phyloP scores from a whole-genome alignment of 148 eudicot species.

The Rheum nobile region DNA sequence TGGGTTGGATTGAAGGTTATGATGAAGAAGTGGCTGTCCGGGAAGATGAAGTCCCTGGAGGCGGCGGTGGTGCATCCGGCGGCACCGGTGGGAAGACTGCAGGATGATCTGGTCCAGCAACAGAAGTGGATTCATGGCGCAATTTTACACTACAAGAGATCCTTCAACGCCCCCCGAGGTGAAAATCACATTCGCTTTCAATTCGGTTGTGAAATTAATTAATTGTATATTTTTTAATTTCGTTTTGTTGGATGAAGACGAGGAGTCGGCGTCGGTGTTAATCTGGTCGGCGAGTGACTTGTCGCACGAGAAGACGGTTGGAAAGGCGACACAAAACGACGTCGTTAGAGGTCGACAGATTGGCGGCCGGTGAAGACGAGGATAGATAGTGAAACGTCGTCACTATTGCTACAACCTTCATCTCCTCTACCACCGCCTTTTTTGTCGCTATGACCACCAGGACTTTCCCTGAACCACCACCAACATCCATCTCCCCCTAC shows the following conservation, averaged over 20 bases:
- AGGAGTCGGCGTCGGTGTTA: constrained; percentile 17
- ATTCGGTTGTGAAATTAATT: background rate
- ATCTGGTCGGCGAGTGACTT: constrained; percentile 30
- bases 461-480: too few species aligned
- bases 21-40: too few species aligned
- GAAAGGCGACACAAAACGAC: background rate
- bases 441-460: too few species aligned
- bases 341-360: constrained; percentile 9
- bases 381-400: too few species aligned
- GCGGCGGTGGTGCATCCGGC: constrained; percentile 23
- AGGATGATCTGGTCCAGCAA: constrained; percentile 66
- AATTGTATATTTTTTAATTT: background rate
- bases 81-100: constrained; percentile 16
- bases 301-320: constrained; percentile 11
- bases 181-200: background rate
- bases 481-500: too few species aligned
- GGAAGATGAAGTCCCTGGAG: constrained; percentile 46
- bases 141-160: constrained; percentile 82
- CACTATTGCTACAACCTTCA: too few species aligned
- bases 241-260: constrained; percentile 5
- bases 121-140: constrained; percentile 93
- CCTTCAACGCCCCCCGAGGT: constrained; percentile 62
- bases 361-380: too few species aligned
- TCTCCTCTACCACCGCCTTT: too few species aligned
- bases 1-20: too few species aligned